Conservation (phyloP, 2,329 filamentous ascomycete genomes). For the Davidsoniella virescens region DNA sequence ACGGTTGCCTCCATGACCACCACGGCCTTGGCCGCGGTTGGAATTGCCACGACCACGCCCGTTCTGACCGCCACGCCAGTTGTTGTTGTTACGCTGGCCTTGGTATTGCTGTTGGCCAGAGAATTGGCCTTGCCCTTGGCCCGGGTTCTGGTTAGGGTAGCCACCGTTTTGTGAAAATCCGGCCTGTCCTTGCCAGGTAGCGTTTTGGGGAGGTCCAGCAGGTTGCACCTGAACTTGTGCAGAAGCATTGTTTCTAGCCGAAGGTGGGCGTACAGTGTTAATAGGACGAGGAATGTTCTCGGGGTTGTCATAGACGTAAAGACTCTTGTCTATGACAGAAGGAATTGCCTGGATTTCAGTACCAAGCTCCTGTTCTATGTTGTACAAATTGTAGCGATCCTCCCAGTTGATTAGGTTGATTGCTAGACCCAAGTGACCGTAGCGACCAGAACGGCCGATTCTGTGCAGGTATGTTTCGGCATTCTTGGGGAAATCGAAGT, state of each 20-base stretch:
- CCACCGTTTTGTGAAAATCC: not conserved
- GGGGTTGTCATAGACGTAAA: slow-evolving; percentile 95
- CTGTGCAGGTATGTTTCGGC: slow-evolving; percentile 97
- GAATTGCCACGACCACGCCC: slow-evolving; percentile 15
- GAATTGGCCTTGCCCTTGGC: not conserved
- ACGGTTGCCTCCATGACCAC: slow-evolving; percentile 16
- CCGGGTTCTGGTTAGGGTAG: not conserved
- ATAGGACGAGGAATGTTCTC: slow-evolving; percentile 82
- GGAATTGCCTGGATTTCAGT: slow-evolving; percentile 98
- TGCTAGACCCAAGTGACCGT: slow-evolving; percentile 89
- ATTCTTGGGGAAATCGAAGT: slow-evolving; percentile 99
- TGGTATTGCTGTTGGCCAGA: not conserved
- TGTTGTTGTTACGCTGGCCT: slow-evolving; percentile 6
- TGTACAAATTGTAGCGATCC: slow-evolving; percentile 95
- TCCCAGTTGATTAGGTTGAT: slow-evolving; percentile 99
- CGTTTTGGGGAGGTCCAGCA: slow-evolving; percentile 7
- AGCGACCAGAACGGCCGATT: slow-evolving; percentile 92
- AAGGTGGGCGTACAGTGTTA: slow-evolving; percentile 24
- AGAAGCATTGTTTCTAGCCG: slow-evolving; percentile 14
- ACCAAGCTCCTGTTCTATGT: slow-evolving; percentile 91
- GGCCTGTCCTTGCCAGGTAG: slow-evolving; percentile 11
- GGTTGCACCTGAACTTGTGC: slow-evolving; percentile 7
- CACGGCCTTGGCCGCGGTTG: slow-evolving; percentile 17
- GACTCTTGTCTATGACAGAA: slow-evolving; percentile 82
- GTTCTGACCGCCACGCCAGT: slow-evolving; percentile 9